phyloP scores from a whole-genome alignment of 2,329 filamentous ascomycete species.

The Pseudocercospora fijiensis region DNA sequence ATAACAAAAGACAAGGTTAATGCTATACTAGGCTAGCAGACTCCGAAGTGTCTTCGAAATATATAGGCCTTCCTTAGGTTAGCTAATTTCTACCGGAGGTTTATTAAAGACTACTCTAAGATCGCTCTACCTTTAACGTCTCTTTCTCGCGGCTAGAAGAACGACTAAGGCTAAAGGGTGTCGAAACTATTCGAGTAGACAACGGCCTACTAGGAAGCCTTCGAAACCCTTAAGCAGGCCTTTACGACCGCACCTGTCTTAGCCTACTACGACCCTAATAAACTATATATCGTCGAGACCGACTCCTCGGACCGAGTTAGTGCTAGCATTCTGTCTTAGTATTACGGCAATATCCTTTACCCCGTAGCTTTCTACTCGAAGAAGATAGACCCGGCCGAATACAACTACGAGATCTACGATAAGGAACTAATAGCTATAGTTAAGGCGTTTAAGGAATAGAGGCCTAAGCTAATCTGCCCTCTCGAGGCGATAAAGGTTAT shows the following conservation, averaged over 20 bases:
- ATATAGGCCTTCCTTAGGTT: slow-evolving; percentile 4
- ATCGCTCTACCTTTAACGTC: not conserved
- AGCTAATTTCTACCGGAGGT: slow-evolving; percentile 4
- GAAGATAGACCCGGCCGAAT: slow-evolving; percentile 29
- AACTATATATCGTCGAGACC: not conserved
- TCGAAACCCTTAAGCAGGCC: not conserved
- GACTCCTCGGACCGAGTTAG: slow-evolving; percentile 4
- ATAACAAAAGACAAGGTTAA: not conserved
- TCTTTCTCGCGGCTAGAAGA: not conserved
- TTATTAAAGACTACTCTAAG: not conserved
- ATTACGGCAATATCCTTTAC: not conserved
- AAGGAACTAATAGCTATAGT: slow-evolving; percentile 41
- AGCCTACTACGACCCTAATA: not conserved
- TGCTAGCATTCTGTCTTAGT: not conserved
- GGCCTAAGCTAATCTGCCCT: slow-evolving; percentile 24
- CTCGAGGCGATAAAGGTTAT: slow-evolving; percentile 25
- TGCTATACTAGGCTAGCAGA: not conserved
- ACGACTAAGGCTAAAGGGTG: not conserved
- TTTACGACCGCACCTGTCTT: not conserved
- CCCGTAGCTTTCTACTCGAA: slow-evolving; percentile 30
- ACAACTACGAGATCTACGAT: no score
- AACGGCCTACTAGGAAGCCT: not conserved
- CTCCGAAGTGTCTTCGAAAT: not conserved
- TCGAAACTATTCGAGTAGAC: no score
- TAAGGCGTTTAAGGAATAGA: slow-evolving; percentile 31